phyloP scores from a whole-genome alignment of 2,329 filamentous ascomycete genomes.

The Colletotrichum nymphaeae region DNA sequence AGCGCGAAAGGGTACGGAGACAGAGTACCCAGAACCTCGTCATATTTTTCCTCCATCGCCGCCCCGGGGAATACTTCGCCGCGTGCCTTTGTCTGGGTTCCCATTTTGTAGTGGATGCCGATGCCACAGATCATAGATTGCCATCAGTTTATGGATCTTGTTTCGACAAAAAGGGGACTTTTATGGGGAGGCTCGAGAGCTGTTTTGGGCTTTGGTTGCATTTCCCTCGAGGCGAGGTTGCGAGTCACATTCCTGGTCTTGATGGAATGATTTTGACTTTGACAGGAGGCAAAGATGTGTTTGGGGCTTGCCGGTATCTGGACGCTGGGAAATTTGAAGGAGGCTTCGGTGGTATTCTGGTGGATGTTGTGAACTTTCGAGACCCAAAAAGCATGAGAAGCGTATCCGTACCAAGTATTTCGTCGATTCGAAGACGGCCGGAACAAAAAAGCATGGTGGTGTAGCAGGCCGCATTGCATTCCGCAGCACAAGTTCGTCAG shows the following conservation, averaged over 20 bases:
- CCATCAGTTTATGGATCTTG: not conserved
- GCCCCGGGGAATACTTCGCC: not conserved
- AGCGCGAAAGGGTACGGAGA: not conserved
- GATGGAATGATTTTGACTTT: constrained; percentile 30
- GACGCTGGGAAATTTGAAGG: not conserved
- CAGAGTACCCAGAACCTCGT: not conserved
- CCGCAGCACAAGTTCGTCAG: not conserved
- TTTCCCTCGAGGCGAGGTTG: constrained; percentile 1
- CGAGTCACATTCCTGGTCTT: constrained; percentile 29
- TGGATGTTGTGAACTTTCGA: not conserved
- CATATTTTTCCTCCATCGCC: not conserved
- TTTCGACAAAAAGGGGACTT: not conserved
- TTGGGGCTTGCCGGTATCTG: constrained; percentile 8
- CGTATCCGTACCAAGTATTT: not conserved
- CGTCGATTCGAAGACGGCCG: not conserved
- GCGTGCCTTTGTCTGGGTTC: not conserved
- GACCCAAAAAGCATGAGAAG: not conserved
- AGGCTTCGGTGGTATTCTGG: not conserved
- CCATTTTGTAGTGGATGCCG: not conserved
- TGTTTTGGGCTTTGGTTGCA: not conserved
- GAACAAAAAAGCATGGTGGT: not conserved
- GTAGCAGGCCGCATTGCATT: not conserved
- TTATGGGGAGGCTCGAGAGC: not conserved
- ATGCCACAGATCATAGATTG: not conserved
- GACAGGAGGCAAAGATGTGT: not conserved